Conservation (phyloP, 2,329 filamentous ascomycete genomes). For the Pseudogymnoascus pannorum region DNA sequence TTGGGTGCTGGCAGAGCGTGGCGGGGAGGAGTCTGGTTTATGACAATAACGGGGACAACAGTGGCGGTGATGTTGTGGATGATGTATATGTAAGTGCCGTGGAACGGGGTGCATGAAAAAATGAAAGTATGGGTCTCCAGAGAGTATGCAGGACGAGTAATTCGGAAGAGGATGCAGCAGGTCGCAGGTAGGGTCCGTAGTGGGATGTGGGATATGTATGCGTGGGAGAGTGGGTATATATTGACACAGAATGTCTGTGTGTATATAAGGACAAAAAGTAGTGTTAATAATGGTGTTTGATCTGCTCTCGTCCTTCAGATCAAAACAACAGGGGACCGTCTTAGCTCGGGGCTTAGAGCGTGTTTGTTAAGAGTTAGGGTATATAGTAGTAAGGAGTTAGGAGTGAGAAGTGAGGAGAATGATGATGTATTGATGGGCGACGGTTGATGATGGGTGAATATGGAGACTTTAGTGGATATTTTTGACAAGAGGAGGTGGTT, state of each 20-base stretch:
- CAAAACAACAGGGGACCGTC: not conserved
- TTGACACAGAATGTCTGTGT: not conserved
- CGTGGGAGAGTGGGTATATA: constrained; percentile 1
- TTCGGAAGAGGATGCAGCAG: not conserved
- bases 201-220: not conserved
- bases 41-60: not conserved
- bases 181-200: not conserved
- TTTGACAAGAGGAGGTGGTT: not conserved
- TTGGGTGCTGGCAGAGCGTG: not conserved
- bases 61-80: not conserved
- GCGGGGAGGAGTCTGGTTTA: not conserved
- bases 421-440: not conserved
- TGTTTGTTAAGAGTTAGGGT: not conserved
- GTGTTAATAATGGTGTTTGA: not conserved
- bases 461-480: not conserved
- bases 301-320: not conserved
- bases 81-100: constrained; percentile 6
- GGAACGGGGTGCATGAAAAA: constrained; percentile 3
- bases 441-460: not conserved
- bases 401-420: not conserved
- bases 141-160: not conserved
- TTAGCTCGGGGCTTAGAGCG: not conserved
- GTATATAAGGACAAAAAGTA: not conserved
- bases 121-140: not conserved
- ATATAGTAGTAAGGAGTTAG: not conserved